Conservation (phyloP, 2,329 filamentous ascomycete genomes). For the Exophiala oligosperma region DNA sequence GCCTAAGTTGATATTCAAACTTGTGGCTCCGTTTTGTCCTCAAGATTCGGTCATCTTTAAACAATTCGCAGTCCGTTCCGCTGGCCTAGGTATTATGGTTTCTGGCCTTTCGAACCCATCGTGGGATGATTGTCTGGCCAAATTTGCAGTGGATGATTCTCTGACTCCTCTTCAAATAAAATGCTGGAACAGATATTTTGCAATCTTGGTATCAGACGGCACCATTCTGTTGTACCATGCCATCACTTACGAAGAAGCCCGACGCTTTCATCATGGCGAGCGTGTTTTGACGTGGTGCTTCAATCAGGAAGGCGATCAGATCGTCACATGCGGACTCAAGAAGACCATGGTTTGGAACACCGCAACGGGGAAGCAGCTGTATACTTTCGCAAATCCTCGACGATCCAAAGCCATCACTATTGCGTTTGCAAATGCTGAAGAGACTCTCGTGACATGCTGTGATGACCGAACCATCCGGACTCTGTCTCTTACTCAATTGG, state of each 20-base stretch:
- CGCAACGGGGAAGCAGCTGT: constrained; percentile 12
- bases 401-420: constrained; percentile 20
- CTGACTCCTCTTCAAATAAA: background rate
- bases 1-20: constrained; percentile 39
- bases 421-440: constrained; percentile 18
- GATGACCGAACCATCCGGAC: constrained; percentile 8
- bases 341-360: constrained; percentile 27
- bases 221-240: constrained; percentile 28
- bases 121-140: constrained; percentile 27
- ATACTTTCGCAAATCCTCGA: constrained; percentile 12
- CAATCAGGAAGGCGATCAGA: constrained; percentile 11
- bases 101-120: constrained; percentile 15
- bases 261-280: constrained; percentile 24
- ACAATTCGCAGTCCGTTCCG: constrained; percentile 29
- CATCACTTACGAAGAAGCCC: constrained; percentile 26
- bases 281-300: constrained; percentile 15
- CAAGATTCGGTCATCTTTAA: constrained; percentile 36
- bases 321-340: constrained; percentile 22
- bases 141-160: constrained; percentile 12
- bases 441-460: constrained; percentile 15
- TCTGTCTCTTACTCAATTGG: constrained; percentile 9
- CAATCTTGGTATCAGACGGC: constrained; percentile 27
- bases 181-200: constrained; percentile 26
- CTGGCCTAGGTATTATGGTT: constrained; percentile 20
- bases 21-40: constrained; percentile 43